Evolutionary conservation across 768 basidiomycete species (phyloP).

Genomic region (Leccinum uliginosum): DNA sequence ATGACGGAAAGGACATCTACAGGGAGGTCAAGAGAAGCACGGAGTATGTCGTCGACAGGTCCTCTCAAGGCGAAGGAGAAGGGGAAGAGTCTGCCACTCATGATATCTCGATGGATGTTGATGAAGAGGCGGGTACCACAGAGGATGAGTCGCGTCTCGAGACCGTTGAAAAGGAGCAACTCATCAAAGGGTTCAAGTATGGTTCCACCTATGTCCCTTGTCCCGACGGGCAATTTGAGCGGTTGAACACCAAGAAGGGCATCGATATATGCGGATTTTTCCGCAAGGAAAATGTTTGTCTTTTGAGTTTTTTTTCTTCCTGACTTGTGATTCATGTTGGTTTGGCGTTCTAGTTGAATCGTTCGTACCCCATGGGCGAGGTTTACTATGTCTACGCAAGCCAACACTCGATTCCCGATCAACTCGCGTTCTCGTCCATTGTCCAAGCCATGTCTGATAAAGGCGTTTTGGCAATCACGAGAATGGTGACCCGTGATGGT

Average conservation of each 20-base stretch:
- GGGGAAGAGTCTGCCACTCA: slow-evolving; percentile 17
- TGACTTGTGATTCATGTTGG: not conserved
- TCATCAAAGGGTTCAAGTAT: slow-evolving; percentile 82
- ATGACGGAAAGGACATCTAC: slow-evolving; percentile 32
- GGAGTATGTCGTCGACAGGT: slow-evolving; percentile 56
- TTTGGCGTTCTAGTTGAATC: slow-evolving; percentile 57
- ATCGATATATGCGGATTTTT: slow-evolving; percentile 90
- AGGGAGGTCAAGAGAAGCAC: slow-evolving; percentile 40
- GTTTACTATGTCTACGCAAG: slow-evolving; percentile 84
- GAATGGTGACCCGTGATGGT: slow-evolving; percentile 74
- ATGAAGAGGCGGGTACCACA: slow-evolving; percentile 31
- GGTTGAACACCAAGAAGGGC: slow-evolving; percentile 71
- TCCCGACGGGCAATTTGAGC: slow-evolving; percentile 79
- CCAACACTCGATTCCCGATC: slow-evolving; percentile 56
- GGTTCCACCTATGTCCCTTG: slow-evolving; percentile 85
- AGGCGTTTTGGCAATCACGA: slow-evolving; percentile 68
- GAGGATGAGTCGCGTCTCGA: slow-evolving; percentile 39
- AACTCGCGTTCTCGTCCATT: slow-evolving; percentile 84
- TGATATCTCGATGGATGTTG: slow-evolving; percentile 20
- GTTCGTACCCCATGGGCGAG: slow-evolving; percentile 80
- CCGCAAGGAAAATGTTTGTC: slow-evolving; percentile 53
- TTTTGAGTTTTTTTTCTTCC: not conserved
- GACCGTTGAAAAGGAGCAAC: slow-evolving; percentile 73
- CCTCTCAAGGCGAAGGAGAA: slow-evolving; percentile 32
- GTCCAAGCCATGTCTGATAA: slow-evolving; percentile 74